Base-by-base conservation (phyloP, 1,284 basidiomycete species). In the Trametes polyzona region DNA sequence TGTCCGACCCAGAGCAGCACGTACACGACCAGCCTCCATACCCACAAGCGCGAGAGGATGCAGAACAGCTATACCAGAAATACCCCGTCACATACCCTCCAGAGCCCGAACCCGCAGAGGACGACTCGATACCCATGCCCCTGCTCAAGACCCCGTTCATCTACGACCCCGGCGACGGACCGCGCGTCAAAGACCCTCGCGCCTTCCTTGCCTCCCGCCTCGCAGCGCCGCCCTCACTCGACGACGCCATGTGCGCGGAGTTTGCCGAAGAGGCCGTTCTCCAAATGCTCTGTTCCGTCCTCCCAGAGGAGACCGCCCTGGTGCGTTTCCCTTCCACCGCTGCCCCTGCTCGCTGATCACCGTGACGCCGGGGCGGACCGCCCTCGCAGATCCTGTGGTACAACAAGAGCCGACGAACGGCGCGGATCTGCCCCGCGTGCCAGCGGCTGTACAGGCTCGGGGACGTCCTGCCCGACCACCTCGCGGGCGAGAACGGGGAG, bases 351-450 rank as follows among this genome's bases (percentile, higher is more conserved):
- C n/a, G n/a, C n/a, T n/a, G n/a, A n/a, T n/a, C n/a, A n/a, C n/a
- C n/a, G n/a, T n/a, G n/a, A n/a, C n/a, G n/a, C n/a, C n/a, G n/a
- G n/a, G n/a, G n/a, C n/a, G n/a, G n/a, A n/a, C n/a, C n/a, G n/a
- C n/a, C n/a, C n/a, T 4, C 21, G 19, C 57, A 92, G 89, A 85
- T 90, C 17, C 63, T 91, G 21, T 92, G 89, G 88, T 92, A 91
- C 67, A 92, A 92, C 75, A 90, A 90, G 72, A 89, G 86, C 67
- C 80, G 90, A 2, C 69, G 76, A 5, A 79, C 75, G 5, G 81
- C 84, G 51, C 82, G 90, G 24, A 79, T 92, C 55, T 92, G 90
- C 67, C 90, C 90, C 2, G 82, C 87, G 0, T 92, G 90, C 68
- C 82, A 84, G 67, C 75, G 90, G 16, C 70, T 90, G 23, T 92